Base-by-base conservation (phyloP, 2,329 filamentous ascomycete genomes). In the Fusarium nanum region DNA sequence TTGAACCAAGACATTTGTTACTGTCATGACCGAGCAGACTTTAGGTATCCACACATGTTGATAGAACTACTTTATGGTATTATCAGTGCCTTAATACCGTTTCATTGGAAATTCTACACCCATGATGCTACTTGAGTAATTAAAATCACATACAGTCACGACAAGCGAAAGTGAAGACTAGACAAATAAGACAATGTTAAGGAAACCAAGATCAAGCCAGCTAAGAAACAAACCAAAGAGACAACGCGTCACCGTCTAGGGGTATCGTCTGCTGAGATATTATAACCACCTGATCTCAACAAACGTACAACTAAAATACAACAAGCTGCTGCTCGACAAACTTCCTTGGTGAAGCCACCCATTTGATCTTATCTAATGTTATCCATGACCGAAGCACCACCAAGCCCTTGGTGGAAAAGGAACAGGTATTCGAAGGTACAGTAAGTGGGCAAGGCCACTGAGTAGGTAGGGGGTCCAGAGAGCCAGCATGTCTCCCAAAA, bases 221-320 rank as follows among this genome's bases (percentile, higher is more conserved):
- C 79, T 80, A 80, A 79, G 72, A 78, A 78, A 78, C 68, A 72
- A 71, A 60, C 63, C 63, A 71, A 71, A 71, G 64, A 80, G 73
- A 76, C 75, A 73, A 78, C 75, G 72, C 74, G 76, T 75, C 70
- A 76, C 69, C 60, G 60, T 70, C 74, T 72, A 73, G 70, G 73
- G 76, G 72, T 73, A 64, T 73, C 70, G 67, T 67, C 67, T 73
- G 72, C 64, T 72, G 76, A 78, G 76, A 78, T 76, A 71, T 77
- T 72, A 76, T 74, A 70, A 58, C 58, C 72, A 77, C 72, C 70
- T 67, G 67, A 74, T 75, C 77, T 76, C 76, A 75, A 71, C 73
- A 76, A 69, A 75, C 75, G 73, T 75, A 75, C 74, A 69, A 75
- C 75, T 81, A 81, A 80, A 81, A 80, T 81, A 81, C 78, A 81